Base-by-base conservation (phyloP, 2,329 filamentous ascomycete genomes). In the Cercospora beticola region DNA sequence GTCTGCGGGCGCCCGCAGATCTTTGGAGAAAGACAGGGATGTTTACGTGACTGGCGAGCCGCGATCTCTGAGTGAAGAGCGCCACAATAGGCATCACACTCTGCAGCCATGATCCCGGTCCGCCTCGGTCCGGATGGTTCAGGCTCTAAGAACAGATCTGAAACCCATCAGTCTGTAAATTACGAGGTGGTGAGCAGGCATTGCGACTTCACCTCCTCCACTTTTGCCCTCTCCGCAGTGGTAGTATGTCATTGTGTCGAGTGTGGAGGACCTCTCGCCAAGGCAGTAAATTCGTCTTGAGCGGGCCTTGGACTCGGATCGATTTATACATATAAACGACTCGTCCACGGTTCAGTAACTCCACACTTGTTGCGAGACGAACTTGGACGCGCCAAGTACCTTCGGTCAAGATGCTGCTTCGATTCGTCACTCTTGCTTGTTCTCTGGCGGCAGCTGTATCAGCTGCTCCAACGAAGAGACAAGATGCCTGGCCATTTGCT, bases 401-500 rank as follows among this genome's bases (percentile, higher is more conserved):
- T n/a, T n/a, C n/a, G n/a, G n/a, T 65, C 30, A 64, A 61, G 7
- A 68, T 68, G 67, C 21, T 68, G 16, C 28, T 62, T 8, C 49
- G 52, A 31, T 36, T 65, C 16, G 28, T 71, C 14, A 33, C 61
- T 12, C 16, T 40, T 7, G 62, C 43, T 28, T 30, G 56, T 36
- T 30, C 69, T 31, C 40, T 68, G 14, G 26, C 64, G 10, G 57
- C 31, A 10, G 16, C 56, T 10, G 64, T 63, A 26, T n/a, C 52
- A 26, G 61, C 68, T 21, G 23, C 43, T 16, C 61, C 68, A 16
- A 57, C 67, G 16, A 60, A 16, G 28, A 10, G 60, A 49, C 65
- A 60, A 58, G 40, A 65, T 64, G 67, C 62, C 46, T 76, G 74
- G 73, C 75, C 75, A 5, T 60, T 72, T 33, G 64, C 70, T 28